These are phyloP conservation scores for Phytophthora cajani DNA, from an alignment of 352 stramenopile species.

Conservation along the genomic window DNA sequence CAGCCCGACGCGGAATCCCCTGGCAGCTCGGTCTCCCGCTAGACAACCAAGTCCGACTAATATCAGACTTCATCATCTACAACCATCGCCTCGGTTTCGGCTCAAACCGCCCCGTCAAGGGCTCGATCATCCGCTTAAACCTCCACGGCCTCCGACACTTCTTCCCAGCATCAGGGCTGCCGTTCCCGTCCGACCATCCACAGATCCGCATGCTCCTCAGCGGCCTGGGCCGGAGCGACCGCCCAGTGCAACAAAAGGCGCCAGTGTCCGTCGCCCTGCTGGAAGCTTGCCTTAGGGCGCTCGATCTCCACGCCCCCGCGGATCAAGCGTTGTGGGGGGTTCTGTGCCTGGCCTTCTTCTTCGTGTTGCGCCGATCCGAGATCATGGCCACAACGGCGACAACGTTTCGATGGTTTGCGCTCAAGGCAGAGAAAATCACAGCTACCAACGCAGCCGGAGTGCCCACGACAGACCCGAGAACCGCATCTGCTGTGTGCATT, in stretches of 20 bases:
- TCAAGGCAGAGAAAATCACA: not conserved
- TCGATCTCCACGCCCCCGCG: not conserved
- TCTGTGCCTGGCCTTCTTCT: conserved; percentile 16
- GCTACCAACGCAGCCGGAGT: too few species aligned
- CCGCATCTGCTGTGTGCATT: not conserved
- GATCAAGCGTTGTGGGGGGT: conserved; percentile 10
- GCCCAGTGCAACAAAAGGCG: not conserved
- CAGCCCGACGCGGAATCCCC: not conserved
- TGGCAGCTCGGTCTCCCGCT: not conserved
- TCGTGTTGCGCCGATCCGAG: conserved; percentile 13
- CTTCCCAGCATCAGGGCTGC: not conserved
- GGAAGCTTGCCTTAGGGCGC: not conserved
- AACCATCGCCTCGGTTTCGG: not conserved
- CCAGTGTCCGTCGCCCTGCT: not conserved
- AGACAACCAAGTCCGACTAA: not conserved
- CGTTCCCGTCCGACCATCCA: not conserved
- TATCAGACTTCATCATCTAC: conserved; percentile 17
- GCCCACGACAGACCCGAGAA: too few species aligned
- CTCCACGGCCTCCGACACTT: conserved; percentile 6
- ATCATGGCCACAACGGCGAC: conserved; percentile 3
- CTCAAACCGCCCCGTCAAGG: not conserved
- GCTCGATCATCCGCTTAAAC: conserved; percentile 3
- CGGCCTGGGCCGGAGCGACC: not conserved
- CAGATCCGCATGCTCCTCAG: conserved; percentile 9
- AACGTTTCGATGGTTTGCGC: conserved; percentile 3